Evolutionary conservation across 1,284 basidiomycete genomes (phyloP).

Genomic region (Hemileia vastatrix): DNA sequence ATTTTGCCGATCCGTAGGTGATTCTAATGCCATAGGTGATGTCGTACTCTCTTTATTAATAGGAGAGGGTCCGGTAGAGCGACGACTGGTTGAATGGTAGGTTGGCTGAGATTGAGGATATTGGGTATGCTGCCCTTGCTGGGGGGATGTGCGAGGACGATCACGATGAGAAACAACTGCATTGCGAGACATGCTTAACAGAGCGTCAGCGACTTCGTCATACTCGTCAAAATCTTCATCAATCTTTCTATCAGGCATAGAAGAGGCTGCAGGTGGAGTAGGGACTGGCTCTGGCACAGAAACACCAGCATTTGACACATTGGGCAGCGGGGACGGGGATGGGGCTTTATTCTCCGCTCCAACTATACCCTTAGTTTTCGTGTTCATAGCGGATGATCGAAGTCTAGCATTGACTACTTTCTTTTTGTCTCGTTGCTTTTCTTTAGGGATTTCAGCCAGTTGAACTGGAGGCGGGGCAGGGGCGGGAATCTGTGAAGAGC

Average conservation of each 20-base stretch:
- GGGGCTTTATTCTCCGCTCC: conserved; percentile 7
- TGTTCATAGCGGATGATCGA: conserved; percentile 8
- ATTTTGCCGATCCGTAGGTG: no score
- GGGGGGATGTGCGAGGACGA: no score
- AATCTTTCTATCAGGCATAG: conserved; percentile 6
- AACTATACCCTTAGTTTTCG: no score
- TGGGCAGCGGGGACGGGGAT: conserved; percentile 15
- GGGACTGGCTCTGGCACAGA: background rate
- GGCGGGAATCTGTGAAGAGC: background rate
- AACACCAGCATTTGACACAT: background rate
- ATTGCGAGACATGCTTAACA: no score
- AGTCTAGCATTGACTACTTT: conserved; percentile 17
- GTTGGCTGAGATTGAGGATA: no score
- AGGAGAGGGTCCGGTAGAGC: no score
- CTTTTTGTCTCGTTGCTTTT: conserved; percentile 17
- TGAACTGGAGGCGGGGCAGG: background rate
- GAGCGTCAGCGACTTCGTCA: conserved; percentile 18
- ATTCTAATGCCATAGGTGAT: no score
- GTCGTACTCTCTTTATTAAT: no score
- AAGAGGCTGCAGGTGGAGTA: background rate
- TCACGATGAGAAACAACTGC: no score
- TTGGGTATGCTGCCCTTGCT: no score
- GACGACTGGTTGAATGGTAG: no score
- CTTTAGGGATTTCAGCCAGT: background rate
- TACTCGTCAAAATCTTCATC: conserved; percentile 22